Conservation (phyloP, 2,329 filamentous ascomycete species). For the Orbilia oligospora region DNA sequence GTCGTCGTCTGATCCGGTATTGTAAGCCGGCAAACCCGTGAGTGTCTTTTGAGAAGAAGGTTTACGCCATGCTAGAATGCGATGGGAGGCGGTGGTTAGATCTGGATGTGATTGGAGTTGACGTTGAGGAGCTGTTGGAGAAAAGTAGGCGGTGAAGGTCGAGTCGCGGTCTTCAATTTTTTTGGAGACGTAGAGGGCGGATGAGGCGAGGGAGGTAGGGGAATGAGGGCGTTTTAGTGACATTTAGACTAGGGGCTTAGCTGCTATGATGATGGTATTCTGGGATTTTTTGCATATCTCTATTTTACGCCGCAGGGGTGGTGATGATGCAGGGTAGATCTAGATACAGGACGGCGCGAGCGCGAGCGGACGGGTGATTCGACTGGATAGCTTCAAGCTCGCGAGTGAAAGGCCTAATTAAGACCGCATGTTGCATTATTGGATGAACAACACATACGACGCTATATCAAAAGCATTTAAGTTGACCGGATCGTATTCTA, state of each 20-base stretch:
- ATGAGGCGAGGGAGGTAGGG: slow-evolving; percentile 50
- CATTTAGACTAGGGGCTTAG: slow-evolving; percentile 55
- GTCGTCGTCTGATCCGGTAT: slow-evolving; percentile 71
- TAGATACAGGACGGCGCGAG: not conserved
- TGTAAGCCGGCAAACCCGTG: slow-evolving; percentile 67
- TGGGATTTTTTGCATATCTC: slow-evolving; percentile 61
- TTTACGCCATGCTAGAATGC: slow-evolving; percentile 71
- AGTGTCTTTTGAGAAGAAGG: slow-evolving; percentile 70
- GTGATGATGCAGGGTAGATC: slow-evolving; percentile 33
- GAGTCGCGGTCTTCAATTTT: slow-evolving; percentile 71
- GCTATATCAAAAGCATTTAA: not conserved
- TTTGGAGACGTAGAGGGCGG: slow-evolving; percentile 68
- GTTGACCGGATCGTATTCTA: slow-evolving; percentile 35
- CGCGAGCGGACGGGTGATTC: not conserved
- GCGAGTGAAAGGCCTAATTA: too few relatives aligned
- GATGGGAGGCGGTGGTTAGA: slow-evolving; percentile 70
- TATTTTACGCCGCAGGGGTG: slow-evolving; percentile 10
- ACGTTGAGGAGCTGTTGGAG: slow-evolving; percentile 67
- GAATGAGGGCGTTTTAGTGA: slow-evolving; percentile 61
- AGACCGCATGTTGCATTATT: slow-evolving; percentile 1
- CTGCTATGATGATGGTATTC: slow-evolving; percentile 57
- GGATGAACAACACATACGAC: slow-evolving; percentile 16
- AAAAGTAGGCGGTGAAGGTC: slow-evolving; percentile 71
- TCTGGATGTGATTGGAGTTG: slow-evolving; percentile 69
- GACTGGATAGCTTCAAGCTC: not conserved